phyloP scores from a whole-genome alignment of 2,329 filamentous ascomycete species.

The Lachnellula arida region DNA sequence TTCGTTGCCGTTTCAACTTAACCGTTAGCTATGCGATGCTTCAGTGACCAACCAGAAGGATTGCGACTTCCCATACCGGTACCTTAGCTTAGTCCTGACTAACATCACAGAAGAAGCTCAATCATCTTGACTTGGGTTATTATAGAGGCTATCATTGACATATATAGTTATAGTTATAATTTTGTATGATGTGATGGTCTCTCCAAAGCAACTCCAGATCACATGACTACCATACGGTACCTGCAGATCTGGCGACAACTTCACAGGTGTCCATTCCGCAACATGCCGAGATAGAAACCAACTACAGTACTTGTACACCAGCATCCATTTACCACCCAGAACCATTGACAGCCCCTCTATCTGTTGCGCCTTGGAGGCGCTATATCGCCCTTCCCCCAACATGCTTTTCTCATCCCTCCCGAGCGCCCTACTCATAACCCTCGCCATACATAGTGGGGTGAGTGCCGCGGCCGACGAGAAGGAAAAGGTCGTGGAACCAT shows the following conservation, averaged over 20 bases:
- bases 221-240: neutral
- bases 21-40: too few relatives aligned
- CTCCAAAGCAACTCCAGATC: too few relatives aligned
- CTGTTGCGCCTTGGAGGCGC: slow-evolving; percentile 24
- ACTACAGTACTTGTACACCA: neutral
- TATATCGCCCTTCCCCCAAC: slow-evolving; percentile 8
- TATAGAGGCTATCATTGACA: too few relatives aligned
- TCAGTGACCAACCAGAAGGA: too few relatives aligned
- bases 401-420: slow-evolving; percentile 27
- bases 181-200: too few relatives aligned
- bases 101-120: too few relatives aligned
- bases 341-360: slow-evolving; percentile 7
- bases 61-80: too few relatives aligned
- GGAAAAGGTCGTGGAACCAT: slow-evolving; percentile 26
- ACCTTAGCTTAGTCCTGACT: too few relatives aligned
- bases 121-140: too few relatives aligned
- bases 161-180: too few relatives aligned
- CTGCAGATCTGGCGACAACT: neutral
- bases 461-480: slow-evolving; percentile 24
- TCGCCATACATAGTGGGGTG: slow-evolving; percentile 24
- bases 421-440: slow-evolving; percentile 23
- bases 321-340: slow-evolving; percentile 1
- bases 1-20: too few relatives aligned
- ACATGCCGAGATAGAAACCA: neutral
- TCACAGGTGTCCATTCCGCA: neutral